Base-by-base conservation (phyloP, 257 asterid species). In the Solanum medicagineum region DNA sequence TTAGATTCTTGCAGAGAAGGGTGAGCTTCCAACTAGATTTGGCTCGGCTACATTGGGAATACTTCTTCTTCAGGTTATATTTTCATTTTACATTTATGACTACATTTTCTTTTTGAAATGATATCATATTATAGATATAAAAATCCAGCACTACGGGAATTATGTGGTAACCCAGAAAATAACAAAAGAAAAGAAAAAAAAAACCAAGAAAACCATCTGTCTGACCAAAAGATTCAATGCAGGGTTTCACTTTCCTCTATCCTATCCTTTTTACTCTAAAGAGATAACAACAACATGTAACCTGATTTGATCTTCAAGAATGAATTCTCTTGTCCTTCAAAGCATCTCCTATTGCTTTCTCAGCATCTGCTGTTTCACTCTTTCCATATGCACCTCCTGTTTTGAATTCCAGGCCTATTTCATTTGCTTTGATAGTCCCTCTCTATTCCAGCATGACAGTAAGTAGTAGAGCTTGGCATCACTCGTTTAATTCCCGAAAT, bases 21-120 rank as follows among this genome's bases (percentile, higher is more conserved):
- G 99, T 73, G 99, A 97, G 89, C 99, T 95, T 88, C 98, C 99
- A 56, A 97, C 99, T 84, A 94, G 95, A 90, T 93, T 97, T 87
- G 99, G 99, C 77, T 97, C 98, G 54, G 99, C 99, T 32, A 97
- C 99, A 81, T 91, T 97, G 68, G 99, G 99, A 74, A 91, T 97
- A 88, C 99, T 95, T 90, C 92, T 97, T 66, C 86, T 96, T 87
- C 99, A 96, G 98, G 99, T 95, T 85, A 75, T 73, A 20, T 80
- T 87, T 85, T 65, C 17, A 60, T 47, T 85, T 74, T 17, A 53
- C 49, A 53, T 79, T 29, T 11, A 53, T 53, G 65, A 79, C 19
- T 26, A 49, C 15, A 26, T 51, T 80, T 80, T 68, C 19, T 42
- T 71, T 71, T 71, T 42, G 82, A 77, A 77, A 51, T 1, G 63